Evolutionary conservation across 2,329 filamentous ascomycete genomes (phyloP).

Genomic region (Penicillium sp.): DNA sequence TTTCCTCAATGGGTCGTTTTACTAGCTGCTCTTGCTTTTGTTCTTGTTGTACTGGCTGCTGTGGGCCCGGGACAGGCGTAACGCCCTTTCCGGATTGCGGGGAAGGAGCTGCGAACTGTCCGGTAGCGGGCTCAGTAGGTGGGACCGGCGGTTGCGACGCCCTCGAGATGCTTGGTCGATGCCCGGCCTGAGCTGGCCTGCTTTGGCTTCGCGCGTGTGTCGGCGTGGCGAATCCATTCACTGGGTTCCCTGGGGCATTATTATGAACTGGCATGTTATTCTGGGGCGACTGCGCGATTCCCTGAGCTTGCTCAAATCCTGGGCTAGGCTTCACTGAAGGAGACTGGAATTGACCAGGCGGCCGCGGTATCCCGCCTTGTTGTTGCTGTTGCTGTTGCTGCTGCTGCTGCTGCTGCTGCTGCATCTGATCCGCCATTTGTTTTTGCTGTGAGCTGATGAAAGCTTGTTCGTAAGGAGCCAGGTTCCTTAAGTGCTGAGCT

Average conservation of each 20-base stretch:
- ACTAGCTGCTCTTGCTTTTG: conserved; percentile 32
- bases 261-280: conserved; percentile 29
- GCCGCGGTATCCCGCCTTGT: conserved; percentile 35
- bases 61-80: conserved; percentile 24
- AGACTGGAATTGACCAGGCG: conserved; percentile 41
- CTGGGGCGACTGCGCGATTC: conserved; percentile 34
- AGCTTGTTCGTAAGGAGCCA: conserved; percentile 69
- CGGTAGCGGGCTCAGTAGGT: conserved; percentile 28
- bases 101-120: conserved; percentile 29
- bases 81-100: conserved; percentile 29
- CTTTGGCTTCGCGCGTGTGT: conserved; percentile 34
- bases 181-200: conserved; percentile 30
- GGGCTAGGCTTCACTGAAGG: conserved; percentile 51
- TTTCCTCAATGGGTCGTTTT: conserved; percentile 42
- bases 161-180: conserved; percentile 33
- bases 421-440: conserved; percentile 28
- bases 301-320: conserved; percentile 41
- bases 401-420: conserved; percentile 29
- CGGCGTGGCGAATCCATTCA: conserved; percentile 43
- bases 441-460: conserved; percentile 47
- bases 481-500: conserved; percentile 70
- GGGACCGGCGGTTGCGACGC: conserved; percentile 33
- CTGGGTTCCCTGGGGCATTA: conserved; percentile 29
- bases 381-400: conserved; percentile 30
- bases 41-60: conserved; percentile 29